Conservation (phyloP, 345 rosid genomes). For the Acer saccharum region DNA sequence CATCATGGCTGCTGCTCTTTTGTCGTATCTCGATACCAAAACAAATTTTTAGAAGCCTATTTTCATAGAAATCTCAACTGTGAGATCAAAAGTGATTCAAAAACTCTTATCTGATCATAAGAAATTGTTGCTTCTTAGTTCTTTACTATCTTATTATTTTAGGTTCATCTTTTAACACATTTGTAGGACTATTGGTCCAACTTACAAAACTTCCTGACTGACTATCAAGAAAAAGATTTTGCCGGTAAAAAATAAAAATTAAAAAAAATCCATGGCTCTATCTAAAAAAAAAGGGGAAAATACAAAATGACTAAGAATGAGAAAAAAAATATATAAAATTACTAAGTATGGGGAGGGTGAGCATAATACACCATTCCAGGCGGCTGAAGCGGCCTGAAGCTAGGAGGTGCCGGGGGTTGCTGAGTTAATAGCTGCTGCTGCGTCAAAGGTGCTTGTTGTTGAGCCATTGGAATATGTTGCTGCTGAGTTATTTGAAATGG, state of each 20-base stretch:
- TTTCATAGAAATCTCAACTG: neutral
- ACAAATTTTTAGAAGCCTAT: neutral
- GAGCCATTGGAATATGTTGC: conserved; percentile 35
- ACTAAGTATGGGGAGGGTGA: conserved; percentile 62
- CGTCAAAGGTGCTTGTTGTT: conserved; percentile 22
- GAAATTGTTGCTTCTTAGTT: neutral
- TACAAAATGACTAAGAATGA: conserved; percentile 43
- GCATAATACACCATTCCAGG: conserved; percentile 68
- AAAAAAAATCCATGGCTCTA: conserved; percentile 20
- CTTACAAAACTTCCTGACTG: conserved; percentile 16
- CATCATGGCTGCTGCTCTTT: neutral
- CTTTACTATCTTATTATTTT: neutral
- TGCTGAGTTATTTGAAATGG: conserved; percentile 48
- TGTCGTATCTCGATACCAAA: too few relatives aligned
- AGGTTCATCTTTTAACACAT: conserved; percentile 2
- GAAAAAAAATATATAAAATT: conserved; percentile 4
- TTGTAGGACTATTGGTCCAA: conserved; percentile 4
- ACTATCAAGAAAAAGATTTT: conserved; percentile 14
- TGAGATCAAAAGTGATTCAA: neutral
- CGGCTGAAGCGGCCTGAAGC: conserved; percentile 70
- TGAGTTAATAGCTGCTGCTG: conserved; percentile 32
- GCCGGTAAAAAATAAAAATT: neutral
- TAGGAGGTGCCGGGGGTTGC: conserved; percentile 49
- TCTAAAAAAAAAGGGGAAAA: conserved; percentile 17
- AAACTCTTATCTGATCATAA: neutral